Conservation (phyloP, 768 basidiomycete genomes). For the Boletus barrowsii region DNA sequence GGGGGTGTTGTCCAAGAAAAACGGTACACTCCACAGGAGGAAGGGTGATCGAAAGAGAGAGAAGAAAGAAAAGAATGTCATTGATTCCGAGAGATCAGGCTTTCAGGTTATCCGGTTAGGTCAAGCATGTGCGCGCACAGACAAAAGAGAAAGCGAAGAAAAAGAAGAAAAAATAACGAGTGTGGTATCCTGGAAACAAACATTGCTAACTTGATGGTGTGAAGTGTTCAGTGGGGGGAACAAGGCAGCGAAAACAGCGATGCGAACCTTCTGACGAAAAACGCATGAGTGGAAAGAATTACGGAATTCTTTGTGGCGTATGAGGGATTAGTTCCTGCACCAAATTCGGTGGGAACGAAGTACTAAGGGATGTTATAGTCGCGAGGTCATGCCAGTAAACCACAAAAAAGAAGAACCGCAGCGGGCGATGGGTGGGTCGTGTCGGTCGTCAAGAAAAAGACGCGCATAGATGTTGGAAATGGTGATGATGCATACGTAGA, state of each 20-base stretch:
- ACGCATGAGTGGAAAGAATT: conserved; percentile 10
- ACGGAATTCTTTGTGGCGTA: conserved; percentile 19
- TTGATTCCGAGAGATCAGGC: not conserved
- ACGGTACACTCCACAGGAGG: no score
- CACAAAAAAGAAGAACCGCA: conserved; percentile 8
- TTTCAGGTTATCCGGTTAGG: not conserved
- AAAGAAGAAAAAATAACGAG: conserved; percentile 6
- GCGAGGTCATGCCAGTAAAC: conserved; percentile 8
- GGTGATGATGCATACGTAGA: not conserved
- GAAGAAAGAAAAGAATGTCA: not conserved
- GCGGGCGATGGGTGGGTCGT: not conserved
- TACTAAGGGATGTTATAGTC: conserved; percentile 11
- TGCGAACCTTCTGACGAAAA: not conserved
- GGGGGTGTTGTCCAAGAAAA: no score
- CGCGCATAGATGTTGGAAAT: not conserved
- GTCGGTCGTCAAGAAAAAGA: conserved; percentile 10
- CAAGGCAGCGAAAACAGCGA: not conserved
- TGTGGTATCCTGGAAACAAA: conserved; percentile 17
- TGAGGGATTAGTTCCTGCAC: conserved; percentile 23
- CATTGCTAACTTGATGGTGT: not conserved
- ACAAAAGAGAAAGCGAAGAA: no score
- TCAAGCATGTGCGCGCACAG: not conserved
- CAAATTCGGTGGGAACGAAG: conserved; percentile 8
- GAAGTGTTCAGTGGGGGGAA: not conserved
- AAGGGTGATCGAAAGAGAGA: not conserved